Evolutionary conservation across 163 green algal species (phyloP), one percentile per base, ranked within the genome.

Genomic region (Scenedesmus sp.): DNA sequence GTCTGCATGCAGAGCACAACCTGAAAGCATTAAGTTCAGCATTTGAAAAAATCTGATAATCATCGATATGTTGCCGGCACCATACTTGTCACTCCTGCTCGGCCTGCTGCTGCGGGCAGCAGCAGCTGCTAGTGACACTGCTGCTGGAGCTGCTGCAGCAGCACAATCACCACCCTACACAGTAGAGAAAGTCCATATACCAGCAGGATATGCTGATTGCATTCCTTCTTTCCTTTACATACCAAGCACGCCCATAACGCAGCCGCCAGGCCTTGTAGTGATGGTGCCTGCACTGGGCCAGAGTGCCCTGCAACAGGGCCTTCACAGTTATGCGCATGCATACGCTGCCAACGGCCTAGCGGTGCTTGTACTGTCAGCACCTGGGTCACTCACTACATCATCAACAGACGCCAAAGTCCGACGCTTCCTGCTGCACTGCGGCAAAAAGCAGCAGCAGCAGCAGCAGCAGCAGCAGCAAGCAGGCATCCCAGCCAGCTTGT

Each of bases 211-310:
- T 3, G 16, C 79, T 2, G 26, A 12, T 23, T 86, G 79, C 79
- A 86, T 86, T 3, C 46, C 79, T 10, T 15, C 12, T 3, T 66
- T 86, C 0, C 20, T 88, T 0, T 88, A 88, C n/a, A 12, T 66
- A 7, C 84, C 84, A 76, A n/a, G 1, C 13, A 18, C 56, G 67
- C 86, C 86, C 1, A 66, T 83, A 15, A 82, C 66, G 1, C 26
- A 66, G 64, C 86, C 86, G 34, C 64, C 86, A 9, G 46, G 46
- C 9, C 18, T 83, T 12, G 86, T 90, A 15, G 66, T 90, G 18
- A 90, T 90, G 86, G 1, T 83, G 46, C 86, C 86, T 10, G 86
- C 86, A 10, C 66, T 90, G 59, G 86, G 86, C 4, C 86, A 90
- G 86, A 34, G 54, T 16, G 86, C 86, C 3, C 4, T 62, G 2